Percentiles rank a stretch among this genome's conserved stretches.
phyloP scores from a whole-genome alignment of 192 early-diverging fungal genomes.

The Coemansia sp. region DNA sequence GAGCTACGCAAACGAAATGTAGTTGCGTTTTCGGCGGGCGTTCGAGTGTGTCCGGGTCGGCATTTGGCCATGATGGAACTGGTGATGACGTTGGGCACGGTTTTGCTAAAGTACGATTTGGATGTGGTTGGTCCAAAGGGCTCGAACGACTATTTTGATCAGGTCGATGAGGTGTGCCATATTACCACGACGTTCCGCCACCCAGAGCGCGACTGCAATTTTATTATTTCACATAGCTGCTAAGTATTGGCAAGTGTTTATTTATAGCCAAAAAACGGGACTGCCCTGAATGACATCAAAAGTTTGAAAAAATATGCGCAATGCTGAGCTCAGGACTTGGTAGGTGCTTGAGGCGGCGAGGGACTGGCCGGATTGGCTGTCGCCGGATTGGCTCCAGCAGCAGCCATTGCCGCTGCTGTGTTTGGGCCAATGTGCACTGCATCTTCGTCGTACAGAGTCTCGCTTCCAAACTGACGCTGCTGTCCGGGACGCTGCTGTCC shows the following conservation, averaged over 20 bases:
- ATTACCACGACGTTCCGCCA: conserved; percentile 19
- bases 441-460: conserved; percentile 49
- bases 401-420: conserved; percentile 11
- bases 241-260: neutral
- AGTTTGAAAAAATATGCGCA: neutral
- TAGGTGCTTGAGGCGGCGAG: neutral
- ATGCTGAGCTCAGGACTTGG: neutral
- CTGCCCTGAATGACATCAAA: neutral
- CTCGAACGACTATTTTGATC: neutral
- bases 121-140: neutral
- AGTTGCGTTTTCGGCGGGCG: conserved; percentile 24
- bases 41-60: conserved; percentile 28
- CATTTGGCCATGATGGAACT: conserved; percentile 38
- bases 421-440: conserved; percentile 14
- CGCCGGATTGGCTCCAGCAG: neutral
- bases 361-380: neutral
- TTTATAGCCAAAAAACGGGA: neutral
- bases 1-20: conserved; percentile 22
- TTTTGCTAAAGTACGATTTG: conserved; percentile 32
- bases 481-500: conserved; percentile 5
- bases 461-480: conserved; percentile 6
- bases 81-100: conserved; percentile 12
- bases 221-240: conserved; percentile 4
- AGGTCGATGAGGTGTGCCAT: conserved; percentile 24
- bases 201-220: conserved; percentile 24